Evolutionary conservation across 108 stramenopile genomes (phyloP), one percentile per base, ranked within the genome.

Genomic region (Conticribra weissflogii): DNA sequence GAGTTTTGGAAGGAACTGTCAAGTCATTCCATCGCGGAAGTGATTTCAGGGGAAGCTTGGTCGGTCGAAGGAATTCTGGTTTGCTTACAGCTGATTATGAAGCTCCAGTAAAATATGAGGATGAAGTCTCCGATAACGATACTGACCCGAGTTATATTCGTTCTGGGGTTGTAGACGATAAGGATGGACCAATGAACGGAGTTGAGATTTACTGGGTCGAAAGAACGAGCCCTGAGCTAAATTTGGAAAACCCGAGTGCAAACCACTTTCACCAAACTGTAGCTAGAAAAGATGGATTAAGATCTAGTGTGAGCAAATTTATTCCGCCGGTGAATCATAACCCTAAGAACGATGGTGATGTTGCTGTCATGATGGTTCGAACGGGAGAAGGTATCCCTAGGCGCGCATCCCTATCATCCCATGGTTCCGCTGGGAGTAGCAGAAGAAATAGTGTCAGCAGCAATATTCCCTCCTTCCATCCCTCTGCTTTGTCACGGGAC

Each of bases 391-490:
- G n/a, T n/a, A n/a, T n/a, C n/a, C n/a, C n/a, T n/a, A n/a, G n/a
- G n/a, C n/a, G n/a, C n/a, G n/a, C n/a, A n/a, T n/a, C n/a, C n/a
- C n/a, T n/a, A n/a, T n/a, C n/a, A n/a, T n/a, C n/a, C n/a, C n/a
- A n/a, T n/a, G n/a, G n/a, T n/a, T n/a, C 36, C 36, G 5, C 36
- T 41, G 36, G 8, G 12, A 41, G 36, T 9, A 8, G 56, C 24
- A 36, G 67, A 57, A 24, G 32, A 30, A 23, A 8, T 25, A 4
- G 22, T 41, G 50, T 63, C 23, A 71, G 64, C 44, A 59, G 63
- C 25, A 78, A 71, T 53, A 66, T 78, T 32, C 77, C 77, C 7
- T 23, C 70, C 9, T 32, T 78, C 0, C 77, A 78, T 54, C 77
- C 77, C 27, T 46, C 53, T 18, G 46, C 53, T 36, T 41, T 12